phyloP scores from a whole-genome alignment of 2,329 filamentous ascomycete genomes.

The Botrytis medusae region DNA sequence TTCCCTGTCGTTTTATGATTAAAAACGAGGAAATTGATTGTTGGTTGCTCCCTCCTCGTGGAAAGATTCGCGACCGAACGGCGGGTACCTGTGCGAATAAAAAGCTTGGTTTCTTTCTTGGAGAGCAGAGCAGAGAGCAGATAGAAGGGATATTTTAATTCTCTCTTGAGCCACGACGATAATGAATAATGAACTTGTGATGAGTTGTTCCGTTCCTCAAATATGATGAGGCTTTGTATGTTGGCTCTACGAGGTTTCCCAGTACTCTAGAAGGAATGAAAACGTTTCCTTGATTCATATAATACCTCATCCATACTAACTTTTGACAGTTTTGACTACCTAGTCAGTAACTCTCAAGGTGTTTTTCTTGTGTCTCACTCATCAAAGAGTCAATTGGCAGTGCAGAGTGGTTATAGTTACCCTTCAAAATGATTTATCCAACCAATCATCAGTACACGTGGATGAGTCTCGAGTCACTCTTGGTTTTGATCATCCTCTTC shows the following conservation, averaged over 20 bases:
- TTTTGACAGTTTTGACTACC: neutral
- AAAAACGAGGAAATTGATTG: neutral
- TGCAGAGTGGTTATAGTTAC: neutral
- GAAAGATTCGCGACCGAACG: constrained; percentile 3
- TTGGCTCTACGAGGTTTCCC: neutral
- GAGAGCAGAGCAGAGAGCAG: neutral
- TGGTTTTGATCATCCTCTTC: constrained; percentile 74
- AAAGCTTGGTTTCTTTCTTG: neutral
- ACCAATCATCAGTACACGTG: constrained; percentile 65
- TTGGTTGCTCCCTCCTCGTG: constrained; percentile 1
- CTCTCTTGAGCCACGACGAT: neutral
- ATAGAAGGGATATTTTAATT: neutral
- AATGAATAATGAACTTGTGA: neutral
- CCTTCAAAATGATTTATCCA: neutral
- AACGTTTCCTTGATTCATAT: neutral
- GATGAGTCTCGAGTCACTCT: constrained; percentile 76
- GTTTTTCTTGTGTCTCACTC: constrained; percentile 9
- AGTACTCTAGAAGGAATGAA: neutral
- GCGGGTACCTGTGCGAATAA: neutral
- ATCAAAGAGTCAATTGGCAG: neutral
- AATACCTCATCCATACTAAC: neutral
- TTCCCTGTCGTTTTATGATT: neutral
- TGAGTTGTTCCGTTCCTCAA: neutral
- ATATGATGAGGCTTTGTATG: neutral
- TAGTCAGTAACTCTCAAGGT: constrained; percentile 10